phyloP scores from a whole-genome alignment of 177 flowering plant genomes.

The Vitis hybrid region DNA sequence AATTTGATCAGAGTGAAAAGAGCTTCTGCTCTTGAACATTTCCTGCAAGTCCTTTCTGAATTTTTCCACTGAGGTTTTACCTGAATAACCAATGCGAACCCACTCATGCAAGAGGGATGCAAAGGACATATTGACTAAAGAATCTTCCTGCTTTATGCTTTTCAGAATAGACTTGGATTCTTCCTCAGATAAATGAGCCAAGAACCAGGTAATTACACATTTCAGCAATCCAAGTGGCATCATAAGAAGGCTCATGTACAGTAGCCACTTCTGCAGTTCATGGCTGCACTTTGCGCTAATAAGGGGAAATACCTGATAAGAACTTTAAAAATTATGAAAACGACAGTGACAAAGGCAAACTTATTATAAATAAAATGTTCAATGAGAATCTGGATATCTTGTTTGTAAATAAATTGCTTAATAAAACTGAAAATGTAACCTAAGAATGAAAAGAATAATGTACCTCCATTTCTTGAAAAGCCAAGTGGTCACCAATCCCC shows the following conservation, averaged over 20 bases:
- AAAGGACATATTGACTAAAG: conserved; percentile 37
- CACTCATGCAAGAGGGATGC: conserved; percentile 60
- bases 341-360: not conserved
- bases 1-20: conserved; percentile 31
- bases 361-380: not conserved
- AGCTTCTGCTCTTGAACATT: conserved; percentile 47
- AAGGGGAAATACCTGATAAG: conserved; percentile 62
- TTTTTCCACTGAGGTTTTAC: conserved; percentile 55
- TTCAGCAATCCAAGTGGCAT: conserved; percentile 82
- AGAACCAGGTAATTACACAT: conserved; percentile 66
- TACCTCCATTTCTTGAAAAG: conserved; percentile 75
- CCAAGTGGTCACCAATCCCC: conserved; percentile 38
- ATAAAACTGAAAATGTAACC: not conserved
- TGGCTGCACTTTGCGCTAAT: conserved; percentile 47
- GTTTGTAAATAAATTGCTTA: not conserved
- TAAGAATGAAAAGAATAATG: not conserved
- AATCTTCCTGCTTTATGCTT: conserved; percentile 41
- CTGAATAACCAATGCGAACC: conserved; percentile 61
- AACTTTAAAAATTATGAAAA: conserved; percentile 12
- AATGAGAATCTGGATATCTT: not conserved
- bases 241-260: conserved; percentile 51
- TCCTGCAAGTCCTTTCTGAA: conserved; percentile 51
- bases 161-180: conserved; percentile 45
- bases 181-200: conserved; percentile 52
- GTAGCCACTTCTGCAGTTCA: conserved; percentile 47